phyloP scores from a whole-genome alignment of 257 asterid genomes.

The Solanum arcanum region DNA sequence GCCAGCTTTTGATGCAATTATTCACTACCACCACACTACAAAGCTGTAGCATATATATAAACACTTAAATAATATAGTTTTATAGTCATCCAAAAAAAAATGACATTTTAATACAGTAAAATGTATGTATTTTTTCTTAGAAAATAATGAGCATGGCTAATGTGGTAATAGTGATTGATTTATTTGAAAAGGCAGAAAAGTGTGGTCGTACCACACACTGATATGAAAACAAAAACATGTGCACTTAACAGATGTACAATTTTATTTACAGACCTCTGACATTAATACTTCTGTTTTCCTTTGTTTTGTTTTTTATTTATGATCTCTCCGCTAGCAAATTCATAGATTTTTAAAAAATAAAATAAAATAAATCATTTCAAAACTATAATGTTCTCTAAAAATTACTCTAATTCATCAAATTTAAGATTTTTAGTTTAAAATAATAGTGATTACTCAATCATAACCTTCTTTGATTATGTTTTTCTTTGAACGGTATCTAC shows the following conservation, averaged over 20 bases:
- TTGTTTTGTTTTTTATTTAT: background rate
- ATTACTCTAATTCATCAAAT: no score
- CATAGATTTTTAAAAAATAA: no score
- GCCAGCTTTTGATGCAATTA: background rate
- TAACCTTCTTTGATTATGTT: background rate
- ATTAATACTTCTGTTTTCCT: background rate
- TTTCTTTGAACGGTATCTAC: background rate
- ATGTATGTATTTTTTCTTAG: background rate
- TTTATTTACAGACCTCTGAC: background rate
- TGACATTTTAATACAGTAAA: background rate
- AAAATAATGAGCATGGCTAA: background rate
- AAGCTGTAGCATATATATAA: background rate
- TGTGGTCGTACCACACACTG: background rate
- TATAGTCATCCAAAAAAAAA: no score
- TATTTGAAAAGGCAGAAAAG: background rate
- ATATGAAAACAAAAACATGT: background rate
- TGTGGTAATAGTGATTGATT: background rate
- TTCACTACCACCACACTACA: background rate
- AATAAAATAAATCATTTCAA: no score
- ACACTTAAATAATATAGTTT: background rate
- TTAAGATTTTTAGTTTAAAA: no score
- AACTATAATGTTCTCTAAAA: accelerated
- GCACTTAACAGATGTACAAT: background rate
- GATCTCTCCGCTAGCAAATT: no score
- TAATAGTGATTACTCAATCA: background rate